Evolutionary conservation across 768 basidiomycete genomes (phyloP).

Genomic region (Suillus subalutaceus): DNA sequence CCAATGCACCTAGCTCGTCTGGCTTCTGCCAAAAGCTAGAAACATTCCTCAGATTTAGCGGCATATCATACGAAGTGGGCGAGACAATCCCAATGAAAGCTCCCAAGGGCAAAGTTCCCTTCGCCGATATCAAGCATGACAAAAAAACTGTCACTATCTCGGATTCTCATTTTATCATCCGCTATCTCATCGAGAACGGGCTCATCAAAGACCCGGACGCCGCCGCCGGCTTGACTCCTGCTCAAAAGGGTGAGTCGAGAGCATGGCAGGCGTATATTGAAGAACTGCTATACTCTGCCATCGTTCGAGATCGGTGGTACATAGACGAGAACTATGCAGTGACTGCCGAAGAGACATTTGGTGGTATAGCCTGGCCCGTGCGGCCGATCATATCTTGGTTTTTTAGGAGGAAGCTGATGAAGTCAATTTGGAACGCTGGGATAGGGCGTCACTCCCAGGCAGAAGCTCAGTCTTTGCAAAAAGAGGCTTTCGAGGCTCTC

Average conservation of each 20-base stretch:
- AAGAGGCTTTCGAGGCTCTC: slow-evolving; percentile 33
- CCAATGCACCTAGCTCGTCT: slow-evolving; percentile 26
- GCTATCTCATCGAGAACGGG: slow-evolving; percentile 28
- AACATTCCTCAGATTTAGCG: slow-evolving; percentile 30
- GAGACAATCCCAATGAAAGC: slow-evolving; percentile 27
- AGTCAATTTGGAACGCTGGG: slow-evolving; percentile 25
- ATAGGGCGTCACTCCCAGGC: slow-evolving; percentile 36
- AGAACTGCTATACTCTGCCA: slow-evolving; percentile 31
- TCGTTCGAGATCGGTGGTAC: slow-evolving; percentile 36
- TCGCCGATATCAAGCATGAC: slow-evolving; percentile 30
- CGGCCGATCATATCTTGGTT: slow-evolving; percentile 26
- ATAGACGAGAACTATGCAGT: slow-evolving; percentile 29
- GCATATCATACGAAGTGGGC: slow-evolving; percentile 30
- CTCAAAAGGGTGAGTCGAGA: slow-evolving; percentile 35
- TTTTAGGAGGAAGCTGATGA: slow-evolving; percentile 21
- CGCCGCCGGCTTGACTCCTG: slow-evolving; percentile 26
- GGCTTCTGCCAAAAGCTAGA: slow-evolving; percentile 40
- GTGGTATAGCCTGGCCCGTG: slow-evolving; percentile 20
- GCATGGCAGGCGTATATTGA: slow-evolving; percentile 38
- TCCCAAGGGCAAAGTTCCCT: slow-evolving; percentile 39
- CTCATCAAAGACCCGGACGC: slow-evolving; percentile 32
- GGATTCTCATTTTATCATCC: slow-evolving; percentile 39
- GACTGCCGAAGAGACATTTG: slow-evolving; percentile 19
- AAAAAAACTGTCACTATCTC: slow-evolving; percentile 23
- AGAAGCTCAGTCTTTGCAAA: slow-evolving; percentile 32